Evolutionary conservation across 2,329 filamentous ascomycete species (phyloP).

Genomic region (Macrophomina phaseolina): DNA sequence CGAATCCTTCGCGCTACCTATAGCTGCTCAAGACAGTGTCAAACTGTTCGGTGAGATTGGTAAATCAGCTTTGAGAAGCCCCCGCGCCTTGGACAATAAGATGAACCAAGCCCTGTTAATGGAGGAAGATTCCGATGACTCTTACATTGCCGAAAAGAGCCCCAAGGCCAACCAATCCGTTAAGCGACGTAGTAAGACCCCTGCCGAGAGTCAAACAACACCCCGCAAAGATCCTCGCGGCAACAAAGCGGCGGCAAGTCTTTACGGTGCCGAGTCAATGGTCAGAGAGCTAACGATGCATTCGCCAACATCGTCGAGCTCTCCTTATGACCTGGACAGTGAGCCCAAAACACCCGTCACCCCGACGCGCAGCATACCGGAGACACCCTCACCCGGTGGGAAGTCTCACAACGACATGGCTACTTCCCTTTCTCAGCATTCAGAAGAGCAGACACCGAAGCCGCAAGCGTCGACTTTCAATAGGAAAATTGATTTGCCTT

Average conservation of each 20-base stretch:
- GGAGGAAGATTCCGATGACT: constrained; percentile 22
- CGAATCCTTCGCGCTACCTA: constrained; percentile 39
- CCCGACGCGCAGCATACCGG: constrained; percentile 39
- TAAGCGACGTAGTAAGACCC: constrained; percentile 19
- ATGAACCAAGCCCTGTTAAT: constrained; percentile 39
- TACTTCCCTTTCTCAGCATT: constrained; percentile 27
- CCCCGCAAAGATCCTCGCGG: constrained; percentile 21
- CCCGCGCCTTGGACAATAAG: constrained; percentile 50
- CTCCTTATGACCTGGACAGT: constrained; percentile 41
- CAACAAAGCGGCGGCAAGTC: constrained; percentile 41
- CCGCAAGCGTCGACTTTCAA: constrained; percentile 44
- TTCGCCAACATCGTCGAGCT: constrained; percentile 48
- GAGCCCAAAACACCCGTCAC: constrained; percentile 44
- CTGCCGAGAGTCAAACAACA: constrained; percentile 17
- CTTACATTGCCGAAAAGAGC: constrained; percentile 30
- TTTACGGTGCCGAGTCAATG: constrained; percentile 55
- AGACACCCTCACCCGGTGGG: not conserved
- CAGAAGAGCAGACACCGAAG: constrained; percentile 44
- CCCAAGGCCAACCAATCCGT: constrained; percentile 28
- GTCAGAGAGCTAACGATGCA: constrained; percentile 57
- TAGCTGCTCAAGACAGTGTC: constrained; percentile 29
- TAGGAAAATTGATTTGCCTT: constrained; percentile 51
- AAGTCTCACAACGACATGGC: not conserved
- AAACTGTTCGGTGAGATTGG: constrained; percentile 68
- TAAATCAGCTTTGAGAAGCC: constrained; percentile 60